Evolutionary conservation across 257 asterid genomes (phyloP).

Genomic region (Solanum verrucosum): DNA sequence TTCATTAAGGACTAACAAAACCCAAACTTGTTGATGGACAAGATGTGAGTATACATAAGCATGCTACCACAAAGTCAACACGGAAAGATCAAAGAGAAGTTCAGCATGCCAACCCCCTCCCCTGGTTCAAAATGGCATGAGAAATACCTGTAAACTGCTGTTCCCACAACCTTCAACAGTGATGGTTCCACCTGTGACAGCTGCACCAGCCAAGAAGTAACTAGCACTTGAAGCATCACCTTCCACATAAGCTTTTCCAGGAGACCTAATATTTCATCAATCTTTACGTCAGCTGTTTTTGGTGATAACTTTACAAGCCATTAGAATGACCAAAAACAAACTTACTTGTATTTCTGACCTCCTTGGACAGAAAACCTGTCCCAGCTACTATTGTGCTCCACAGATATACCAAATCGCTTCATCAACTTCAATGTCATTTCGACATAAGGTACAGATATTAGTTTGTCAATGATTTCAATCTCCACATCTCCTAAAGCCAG

Average conservation of each 20-base stretch:
- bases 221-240: constrained; percentile 99
- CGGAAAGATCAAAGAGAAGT: background rate
- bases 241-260: constrained; percentile 91
- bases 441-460: constrained; percentile 90
- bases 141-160: constrained; percentile 83
- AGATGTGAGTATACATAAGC: background rate
- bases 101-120: background rate
- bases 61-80: background rate
- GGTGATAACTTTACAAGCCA: background rate
- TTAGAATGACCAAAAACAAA: background rate
- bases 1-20: background rate
- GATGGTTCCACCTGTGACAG: constrained; percentile 37
- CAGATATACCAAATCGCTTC: constrained; percentile 87
- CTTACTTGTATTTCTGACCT: constrained; percentile 89
- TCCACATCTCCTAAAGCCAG: constrained; percentile 83
- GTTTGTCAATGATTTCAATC: constrained; percentile 81
- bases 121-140: background rate
- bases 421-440: constrained; percentile 95
- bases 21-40: background rate
- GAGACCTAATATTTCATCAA: constrained; percentile 45
- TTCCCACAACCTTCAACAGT: constrained; percentile 98
- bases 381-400: constrained; percentile 80
- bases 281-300: background rate
- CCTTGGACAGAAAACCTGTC: constrained; percentile 73
- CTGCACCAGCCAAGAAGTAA: constrained; percentile 99